Evolutionary conservation across 768 basidiomycete genomes (phyloP).

Genomic region (Agaricus sinodeliciosus): DNA sequence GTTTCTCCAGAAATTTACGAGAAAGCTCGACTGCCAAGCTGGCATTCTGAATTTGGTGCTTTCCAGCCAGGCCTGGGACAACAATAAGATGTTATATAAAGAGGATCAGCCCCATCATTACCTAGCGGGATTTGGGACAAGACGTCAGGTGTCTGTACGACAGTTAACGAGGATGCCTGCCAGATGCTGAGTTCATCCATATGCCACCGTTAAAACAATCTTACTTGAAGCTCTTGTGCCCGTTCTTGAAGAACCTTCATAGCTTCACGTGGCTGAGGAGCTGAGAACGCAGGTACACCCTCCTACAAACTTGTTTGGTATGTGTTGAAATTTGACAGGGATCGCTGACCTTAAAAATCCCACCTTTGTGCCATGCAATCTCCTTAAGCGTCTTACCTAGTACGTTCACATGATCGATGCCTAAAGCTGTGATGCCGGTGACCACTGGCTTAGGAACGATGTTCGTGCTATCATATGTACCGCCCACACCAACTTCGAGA

Average conservation of each 20-base stretch:
- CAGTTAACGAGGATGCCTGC: constrained; percentile 63
- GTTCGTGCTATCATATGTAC: constrained; percentile 92
- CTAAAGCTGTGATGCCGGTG: constrained; percentile 85
- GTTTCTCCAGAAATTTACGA: constrained; percentile 48
- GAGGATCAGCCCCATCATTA: constrained; percentile 48
- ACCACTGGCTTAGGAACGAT: constrained; percentile 87
- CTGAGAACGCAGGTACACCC: constrained; percentile 81
- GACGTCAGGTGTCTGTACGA: constrained; percentile 36
- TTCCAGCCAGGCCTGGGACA: constrained; percentile 71
- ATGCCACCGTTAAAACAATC: neutral
- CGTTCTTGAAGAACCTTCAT: constrained; percentile 60
- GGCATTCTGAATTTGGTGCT: constrained; percentile 86
- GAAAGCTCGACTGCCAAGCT: constrained; percentile 74
- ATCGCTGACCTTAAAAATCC: constrained; percentile 79
- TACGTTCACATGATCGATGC: constrained; percentile 85
- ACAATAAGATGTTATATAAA: neutral
- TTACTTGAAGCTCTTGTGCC: constrained; percentile 62
- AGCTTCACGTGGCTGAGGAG: constrained; percentile 67
- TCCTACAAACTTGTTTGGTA: constrained; percentile 31
- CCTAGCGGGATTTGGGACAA: constrained; percentile 42
- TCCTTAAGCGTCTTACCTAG: constrained; percentile 84
- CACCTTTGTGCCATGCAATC: constrained; percentile 94
- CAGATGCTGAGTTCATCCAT: constrained; percentile 7
- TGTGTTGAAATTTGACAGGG: neutral
- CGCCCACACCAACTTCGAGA: constrained; percentile 95